Conservation (phyloP, 306 rosid genomes). For the Cicer arietinum region DNA sequence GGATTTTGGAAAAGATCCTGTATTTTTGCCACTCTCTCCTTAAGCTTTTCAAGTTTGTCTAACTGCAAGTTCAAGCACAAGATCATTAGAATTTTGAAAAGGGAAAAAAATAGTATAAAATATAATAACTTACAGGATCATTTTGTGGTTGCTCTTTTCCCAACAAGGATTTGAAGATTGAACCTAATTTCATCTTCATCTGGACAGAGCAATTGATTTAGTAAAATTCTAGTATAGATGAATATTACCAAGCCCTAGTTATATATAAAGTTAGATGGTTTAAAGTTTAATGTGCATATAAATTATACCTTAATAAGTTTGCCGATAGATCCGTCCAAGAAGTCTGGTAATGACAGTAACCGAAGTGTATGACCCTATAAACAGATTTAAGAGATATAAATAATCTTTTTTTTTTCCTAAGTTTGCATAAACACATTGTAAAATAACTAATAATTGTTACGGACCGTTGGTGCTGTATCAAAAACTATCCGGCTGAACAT, state of each 20-base stretch:
- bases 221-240: slow-evolving; percentile 21
- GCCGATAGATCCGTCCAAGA: slow-evolving; percentile 83
- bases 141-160: slow-evolving; percentile 66
- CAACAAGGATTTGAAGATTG: slow-evolving; percentile 71
- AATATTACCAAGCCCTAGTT: slow-evolving; percentile 22
- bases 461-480: slow-evolving; percentile 88
- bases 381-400: slow-evolving; percentile 22
- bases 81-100: slow-evolving; percentile 34
- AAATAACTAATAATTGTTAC: slow-evolving; percentile 31
- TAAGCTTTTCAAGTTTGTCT: slow-evolving; percentile 66
- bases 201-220: slow-evolving; percentile 36
- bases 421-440: not conserved
- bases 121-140: slow-evolving; percentile 61
- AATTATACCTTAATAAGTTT: slow-evolving; percentile 67
- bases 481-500: slow-evolving; percentile 84
- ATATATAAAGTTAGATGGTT: not conserved
- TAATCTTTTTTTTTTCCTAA: not conserved
- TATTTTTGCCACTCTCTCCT: slow-evolving; percentile 74
- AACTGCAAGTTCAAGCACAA: slow-evolving; percentile 55
- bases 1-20: slow-evolving; percentile 76
- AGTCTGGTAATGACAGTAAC: slow-evolving; percentile 81
- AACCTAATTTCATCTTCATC: slow-evolving; percentile 48
- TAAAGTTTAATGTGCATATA: slow-evolving; percentile 41
- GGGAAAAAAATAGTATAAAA: not conserved
- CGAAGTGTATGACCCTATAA: slow-evolving; percentile 85